A percentile compares a stretch with the other conserved stretches of the same genome.
Conservation (phyloP, 306 rosid species). For the Cucumis melo region DNA sequence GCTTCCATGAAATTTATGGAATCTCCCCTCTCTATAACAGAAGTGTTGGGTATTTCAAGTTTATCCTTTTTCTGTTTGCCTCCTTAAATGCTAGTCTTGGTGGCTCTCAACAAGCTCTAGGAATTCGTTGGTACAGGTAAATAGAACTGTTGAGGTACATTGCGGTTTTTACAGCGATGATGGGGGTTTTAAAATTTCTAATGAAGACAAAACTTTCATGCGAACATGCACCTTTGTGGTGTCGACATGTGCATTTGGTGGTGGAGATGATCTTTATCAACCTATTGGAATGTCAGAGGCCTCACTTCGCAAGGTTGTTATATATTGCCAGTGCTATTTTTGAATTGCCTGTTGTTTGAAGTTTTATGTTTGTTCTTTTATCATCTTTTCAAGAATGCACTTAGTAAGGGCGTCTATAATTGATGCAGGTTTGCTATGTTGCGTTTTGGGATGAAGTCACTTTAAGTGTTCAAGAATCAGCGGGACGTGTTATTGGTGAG, state of each 20-base stretch:
- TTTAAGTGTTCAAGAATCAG: conserved; percentile 46
- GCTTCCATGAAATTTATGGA: neutral
- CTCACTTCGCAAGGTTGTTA: conserved; percentile 53
- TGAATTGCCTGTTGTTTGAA: neutral
- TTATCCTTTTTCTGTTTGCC: neutral
- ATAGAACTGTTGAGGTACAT: conserved; percentile 42
- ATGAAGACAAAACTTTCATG: conserved; percentile 57
- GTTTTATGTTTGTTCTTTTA: neutral
- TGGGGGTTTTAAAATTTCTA: conserved; percentile 77
- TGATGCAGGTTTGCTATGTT: conserved; percentile 80
- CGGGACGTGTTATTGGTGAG: conserved; percentile 41
- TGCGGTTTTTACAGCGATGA: conserved; percentile 69
- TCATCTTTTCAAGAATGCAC: neutral
- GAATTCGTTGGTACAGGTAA: conserved; percentile 37
- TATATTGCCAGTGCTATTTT: conserved; percentile 1
- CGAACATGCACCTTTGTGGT: conserved; percentile 56
- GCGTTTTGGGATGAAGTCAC: conserved; percentile 98
- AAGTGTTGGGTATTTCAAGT: neutral
- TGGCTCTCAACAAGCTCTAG: neutral
- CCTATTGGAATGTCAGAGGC: conserved; percentile 84
- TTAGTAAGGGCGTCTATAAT: conserved; percentile 12
- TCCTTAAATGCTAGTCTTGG: too few relatives aligned
- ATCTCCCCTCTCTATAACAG: neutral
- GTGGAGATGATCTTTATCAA: conserved; percentile 98
- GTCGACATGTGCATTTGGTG: conserved; percentile 97